Evolutionary conservation across 208 protist species (phyloP).

Genomic region (Leptomonas pyrrhocoris): DNA sequence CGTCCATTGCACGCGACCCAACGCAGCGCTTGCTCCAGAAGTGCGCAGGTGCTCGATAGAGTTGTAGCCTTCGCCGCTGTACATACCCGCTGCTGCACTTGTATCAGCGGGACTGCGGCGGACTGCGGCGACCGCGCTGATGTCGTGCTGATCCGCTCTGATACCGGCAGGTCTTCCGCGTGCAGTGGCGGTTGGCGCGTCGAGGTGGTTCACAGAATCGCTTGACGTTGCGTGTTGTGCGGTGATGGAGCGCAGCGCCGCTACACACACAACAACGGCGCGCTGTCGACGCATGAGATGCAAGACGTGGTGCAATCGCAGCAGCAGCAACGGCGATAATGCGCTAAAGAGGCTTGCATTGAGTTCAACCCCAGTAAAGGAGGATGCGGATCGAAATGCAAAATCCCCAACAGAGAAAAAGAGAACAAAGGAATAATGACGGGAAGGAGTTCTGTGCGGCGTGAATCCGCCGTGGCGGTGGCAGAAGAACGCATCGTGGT

Average conservation of each 20-base stretch:
- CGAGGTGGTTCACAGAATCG: background rate
- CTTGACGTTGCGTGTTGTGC: background rate
- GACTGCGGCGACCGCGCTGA: background rate
- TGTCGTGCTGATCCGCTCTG: background rate
- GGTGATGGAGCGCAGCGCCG: background rate
- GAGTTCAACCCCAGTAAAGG: background rate
- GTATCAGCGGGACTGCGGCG: background rate
- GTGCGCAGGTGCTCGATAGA: conserved; percentile 56
- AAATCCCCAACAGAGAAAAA: background rate
- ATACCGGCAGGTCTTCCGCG: background rate
- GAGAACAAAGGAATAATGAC: background rate
- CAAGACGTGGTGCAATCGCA: background rate
- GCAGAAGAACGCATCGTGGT: too few species aligned
- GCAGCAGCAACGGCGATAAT: too few species aligned
- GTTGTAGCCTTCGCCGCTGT: conserved; percentile 40
- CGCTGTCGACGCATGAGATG: conserved; percentile 10
- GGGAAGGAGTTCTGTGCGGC: too few species aligned
- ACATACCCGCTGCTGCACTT: background rate
- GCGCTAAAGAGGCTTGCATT: too few species aligned
- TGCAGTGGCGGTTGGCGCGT: background rate
- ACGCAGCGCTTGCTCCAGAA: conserved; percentile 28
- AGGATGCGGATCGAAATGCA: background rate
- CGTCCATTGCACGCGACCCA: conserved; percentile 29
- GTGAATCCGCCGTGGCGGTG: too few species aligned
- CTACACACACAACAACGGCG: background rate